phyloP scores from a whole-genome alignment of 805 yeast genomes.

The Teunomyces pallodes region DNA sequence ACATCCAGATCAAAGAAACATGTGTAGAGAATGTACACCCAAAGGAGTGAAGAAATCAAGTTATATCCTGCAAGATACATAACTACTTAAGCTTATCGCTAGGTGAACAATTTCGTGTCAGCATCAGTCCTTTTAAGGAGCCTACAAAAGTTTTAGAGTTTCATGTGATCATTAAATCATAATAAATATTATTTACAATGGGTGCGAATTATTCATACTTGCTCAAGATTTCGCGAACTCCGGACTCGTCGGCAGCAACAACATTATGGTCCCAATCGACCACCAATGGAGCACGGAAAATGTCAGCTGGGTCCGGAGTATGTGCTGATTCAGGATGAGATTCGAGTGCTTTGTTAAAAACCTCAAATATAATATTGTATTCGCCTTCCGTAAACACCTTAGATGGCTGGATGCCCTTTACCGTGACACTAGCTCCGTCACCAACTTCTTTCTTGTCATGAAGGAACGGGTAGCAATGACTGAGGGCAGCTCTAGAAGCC shows the following conservation, averaged over 20 bases:
- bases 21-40: not conserved
- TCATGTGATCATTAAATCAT: not conserved
- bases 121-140: too few species aligned
- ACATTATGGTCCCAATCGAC: conserved; percentile 46
- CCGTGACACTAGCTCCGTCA: conserved; percentile 14
- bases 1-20: not conserved
- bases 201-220: conserved; percentile 20
- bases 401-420: conserved; percentile 19
- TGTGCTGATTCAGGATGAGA: conserved; percentile 21
- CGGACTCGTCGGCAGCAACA: conserved; percentile 37
- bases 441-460: conserved; percentile 20
- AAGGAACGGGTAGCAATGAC: conserved; percentile 37
- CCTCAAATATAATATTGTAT: conserved; percentile 37
- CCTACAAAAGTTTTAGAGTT: not conserved
- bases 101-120: too few species aligned
- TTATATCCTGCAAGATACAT: not conserved
- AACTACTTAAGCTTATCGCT: too few species aligned
- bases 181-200: conserved; percentile 1
- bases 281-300: conserved; percentile 41
- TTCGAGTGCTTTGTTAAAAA: conserved; percentile 22
- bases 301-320: conserved; percentile 26
- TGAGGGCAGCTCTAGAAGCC: conserved; percentile 23
- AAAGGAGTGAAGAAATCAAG: not conserved
- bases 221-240: conserved; percentile 26
- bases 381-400: conserved; percentile 37